These are phyloP conservation scores for Macroventuria anomochaeta DNA, from an alignment of 2,329 filamentous ascomycete species.

Conservation along the genomic window DNA sequence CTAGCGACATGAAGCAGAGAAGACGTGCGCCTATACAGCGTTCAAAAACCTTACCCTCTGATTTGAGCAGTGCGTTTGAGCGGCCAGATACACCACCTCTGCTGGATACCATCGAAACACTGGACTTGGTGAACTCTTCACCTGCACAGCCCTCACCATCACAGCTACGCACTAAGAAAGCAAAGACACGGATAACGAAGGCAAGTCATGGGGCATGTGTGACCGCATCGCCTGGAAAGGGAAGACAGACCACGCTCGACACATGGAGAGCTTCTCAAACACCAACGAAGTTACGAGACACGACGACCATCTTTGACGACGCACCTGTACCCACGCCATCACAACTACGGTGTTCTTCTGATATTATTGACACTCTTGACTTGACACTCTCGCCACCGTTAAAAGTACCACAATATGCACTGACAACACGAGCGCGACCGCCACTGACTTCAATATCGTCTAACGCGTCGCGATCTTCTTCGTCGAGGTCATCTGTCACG, in stretches of 20 bases:
- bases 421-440: slow-evolving; percentile 21
- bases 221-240: slow-evolving; percentile 26
- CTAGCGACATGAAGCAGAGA: slow-evolving; percentile 41
- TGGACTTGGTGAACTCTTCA: slow-evolving; percentile 38
- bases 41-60: slow-evolving; percentile 40
- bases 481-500: slow-evolving; percentile 7
- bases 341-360: slow-evolving; percentile 21
- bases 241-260: slow-evolving; percentile 42
- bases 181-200: slow-evolving; percentile 21
- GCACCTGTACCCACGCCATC: slow-evolving; percentile 25
- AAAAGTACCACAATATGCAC: background rate
- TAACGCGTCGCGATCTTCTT: slow-evolving; percentile 30
- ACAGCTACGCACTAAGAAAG: slow-evolving; percentile 34
- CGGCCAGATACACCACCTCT: slow-evolving; percentile 29
- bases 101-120: slow-evolving; percentile 31
- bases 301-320: slow-evolving; percentile 6
- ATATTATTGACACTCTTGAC: slow-evolving; percentile 37
- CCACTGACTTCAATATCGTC: slow-evolving; percentile 37
- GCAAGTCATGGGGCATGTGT: slow-evolving; percentile 21
- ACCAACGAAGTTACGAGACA: slow-evolving; percentile 28
- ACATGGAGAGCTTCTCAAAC: slow-evolving; percentile 37
- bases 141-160: slow-evolving; percentile 33
- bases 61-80: slow-evolving; percentile 12
- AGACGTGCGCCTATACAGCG: slow-evolving; percentile 43
- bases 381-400: slow-evolving; percentile 38